Percentiles rank a stretch among this genome's conserved stretches.
phyloP scores from a whole-genome alignment of 371 early-diverging fungal genomes.

The Rhizopus stolonifer region DNA sequence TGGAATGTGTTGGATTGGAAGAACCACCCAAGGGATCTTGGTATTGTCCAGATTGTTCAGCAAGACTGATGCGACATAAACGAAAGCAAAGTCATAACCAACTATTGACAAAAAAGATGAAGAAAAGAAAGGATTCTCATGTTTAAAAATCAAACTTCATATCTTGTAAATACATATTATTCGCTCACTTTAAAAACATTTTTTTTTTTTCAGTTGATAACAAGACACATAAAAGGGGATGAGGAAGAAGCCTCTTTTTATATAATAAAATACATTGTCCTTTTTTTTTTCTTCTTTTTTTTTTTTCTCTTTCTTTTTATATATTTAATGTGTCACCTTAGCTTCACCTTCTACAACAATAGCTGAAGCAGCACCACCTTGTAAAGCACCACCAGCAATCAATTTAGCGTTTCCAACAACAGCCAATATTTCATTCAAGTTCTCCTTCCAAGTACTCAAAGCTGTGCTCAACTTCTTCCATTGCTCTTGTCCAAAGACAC shows the following conservation, averaged over 20 bases:
- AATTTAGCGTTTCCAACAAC: conserved; percentile 85
- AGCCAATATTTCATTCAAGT: conserved; percentile 75
- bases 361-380: conserved; percentile 40
- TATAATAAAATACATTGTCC: neutral
- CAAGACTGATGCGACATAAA: conserved; percentile 33
- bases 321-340: conserved; percentile 17
- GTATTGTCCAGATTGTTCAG: conserved; percentile 81
- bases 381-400: conserved; percentile 53
- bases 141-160: neutral
- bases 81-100: conserved; percentile 29
- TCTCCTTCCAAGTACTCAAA: conserved; percentile 78
- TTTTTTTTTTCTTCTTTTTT: neutral
- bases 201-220: no score
- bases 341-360: conserved; percentile 38
- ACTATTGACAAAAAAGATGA: conserved; percentile 15
- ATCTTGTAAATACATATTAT: neutral
- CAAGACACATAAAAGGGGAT: no score
- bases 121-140: conserved; percentile 18
- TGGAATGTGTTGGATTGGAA: conserved; percentile 86
- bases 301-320: neutral
- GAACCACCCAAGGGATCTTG: conserved; percentile 88
- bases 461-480: conserved; percentile 75
- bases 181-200: no score
- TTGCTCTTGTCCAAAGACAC: conserved; percentile 80
- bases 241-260: neutral